Percentiles rank a stretch among this genome's conserved stretches.
phyloP scores from a whole-genome alignment of 2,329 filamentous ascomycete species.

The Cercospora canescens region DNA sequence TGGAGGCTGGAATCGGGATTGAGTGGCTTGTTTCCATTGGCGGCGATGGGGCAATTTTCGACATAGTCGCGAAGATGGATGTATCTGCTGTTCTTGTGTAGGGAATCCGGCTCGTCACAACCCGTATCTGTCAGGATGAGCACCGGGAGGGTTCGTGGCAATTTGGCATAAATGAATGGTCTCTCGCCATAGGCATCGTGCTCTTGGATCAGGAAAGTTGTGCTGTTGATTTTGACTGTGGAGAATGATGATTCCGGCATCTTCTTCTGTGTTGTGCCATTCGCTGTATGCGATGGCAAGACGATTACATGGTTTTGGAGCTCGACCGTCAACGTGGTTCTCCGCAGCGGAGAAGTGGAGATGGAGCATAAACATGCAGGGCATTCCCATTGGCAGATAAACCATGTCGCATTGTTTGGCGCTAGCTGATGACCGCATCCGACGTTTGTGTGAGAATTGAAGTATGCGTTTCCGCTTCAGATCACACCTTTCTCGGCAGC shows the following conservation, averaged over 20 bases:
- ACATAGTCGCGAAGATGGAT: conserved; percentile 44
- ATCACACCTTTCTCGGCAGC: too few relatives aligned
- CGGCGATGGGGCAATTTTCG: conserved; percentile 41
- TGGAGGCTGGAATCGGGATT: conserved; percentile 36
- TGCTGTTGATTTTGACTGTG: conserved; percentile 40
- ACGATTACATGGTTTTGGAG: background rate
- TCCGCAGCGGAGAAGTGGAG: background rate
- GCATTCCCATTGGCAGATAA: background rate
- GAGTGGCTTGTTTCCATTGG: conserved; percentile 38
- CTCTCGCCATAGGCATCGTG: conserved; percentile 46
- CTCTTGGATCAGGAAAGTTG: conserved; percentile 49
- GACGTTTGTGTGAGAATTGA: background rate
- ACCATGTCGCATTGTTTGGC: background rate
- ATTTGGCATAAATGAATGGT: conserved; percentile 50
- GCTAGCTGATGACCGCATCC: background rate
- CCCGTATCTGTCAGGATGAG: conserved; percentile 49
- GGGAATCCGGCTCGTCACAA: conserved; percentile 41
- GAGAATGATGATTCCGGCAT: conserved; percentile 34
- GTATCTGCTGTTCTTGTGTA: conserved; percentile 26
- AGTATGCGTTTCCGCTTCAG: too few relatives aligned
- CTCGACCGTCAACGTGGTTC: background rate
- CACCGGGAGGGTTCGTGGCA: conserved; percentile 35
- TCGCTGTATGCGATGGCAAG: background rate
- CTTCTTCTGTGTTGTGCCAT: background rate
- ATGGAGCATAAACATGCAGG: background rate